Conservation (phyloP, 2,329 filamentous ascomycete genomes). For the Cladobotryum protrusum region DNA sequence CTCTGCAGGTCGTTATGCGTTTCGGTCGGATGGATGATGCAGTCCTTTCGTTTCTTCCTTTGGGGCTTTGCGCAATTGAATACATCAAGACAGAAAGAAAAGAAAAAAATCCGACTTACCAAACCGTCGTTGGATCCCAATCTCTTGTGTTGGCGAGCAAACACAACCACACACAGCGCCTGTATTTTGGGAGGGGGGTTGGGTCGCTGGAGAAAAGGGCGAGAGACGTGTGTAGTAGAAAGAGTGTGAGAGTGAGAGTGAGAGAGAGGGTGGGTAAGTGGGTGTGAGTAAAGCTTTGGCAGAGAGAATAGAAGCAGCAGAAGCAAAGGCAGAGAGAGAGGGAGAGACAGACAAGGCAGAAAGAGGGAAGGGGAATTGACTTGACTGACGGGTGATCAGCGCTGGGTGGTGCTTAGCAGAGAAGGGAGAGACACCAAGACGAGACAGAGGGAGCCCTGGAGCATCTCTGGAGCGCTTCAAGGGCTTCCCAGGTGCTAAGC, state of each 20-base stretch:
- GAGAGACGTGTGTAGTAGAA: slow-evolving; percentile 1
- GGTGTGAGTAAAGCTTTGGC: slow-evolving; percentile 2
- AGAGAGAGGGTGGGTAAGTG: slow-evolving; percentile 6
- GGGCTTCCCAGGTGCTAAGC: neutral
- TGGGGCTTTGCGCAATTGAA: neutral
- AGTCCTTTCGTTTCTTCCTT: too few relatives aligned
- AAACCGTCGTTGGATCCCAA: neutral
- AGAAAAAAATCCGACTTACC: neutral
- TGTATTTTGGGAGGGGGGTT: too few relatives aligned
- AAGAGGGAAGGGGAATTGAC: neutral
- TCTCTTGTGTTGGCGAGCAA: neutral
- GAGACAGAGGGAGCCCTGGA: too few relatives aligned
- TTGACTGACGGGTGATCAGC: neutral
- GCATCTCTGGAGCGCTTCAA: too few relatives aligned
- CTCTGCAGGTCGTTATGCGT: neutral
- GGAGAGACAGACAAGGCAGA: neutral
- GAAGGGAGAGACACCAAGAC: neutral
- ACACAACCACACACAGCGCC: too few relatives aligned
- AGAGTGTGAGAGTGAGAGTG: slow-evolving; percentile 7
- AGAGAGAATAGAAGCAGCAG: slow-evolving; percentile 1
- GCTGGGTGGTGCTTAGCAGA: neutral
- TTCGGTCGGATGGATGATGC: too few relatives aligned
- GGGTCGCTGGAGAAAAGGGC: neutral
- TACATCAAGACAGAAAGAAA: too few relatives aligned
- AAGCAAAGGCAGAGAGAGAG: neutral